A percentile compares a stretch with the other conserved stretches of the same genome.
Evolutionary conservation across 371 early-diverging fungal genomes (phyloP).

Genomic region (Basidiobolus meristosporus): DNA sequence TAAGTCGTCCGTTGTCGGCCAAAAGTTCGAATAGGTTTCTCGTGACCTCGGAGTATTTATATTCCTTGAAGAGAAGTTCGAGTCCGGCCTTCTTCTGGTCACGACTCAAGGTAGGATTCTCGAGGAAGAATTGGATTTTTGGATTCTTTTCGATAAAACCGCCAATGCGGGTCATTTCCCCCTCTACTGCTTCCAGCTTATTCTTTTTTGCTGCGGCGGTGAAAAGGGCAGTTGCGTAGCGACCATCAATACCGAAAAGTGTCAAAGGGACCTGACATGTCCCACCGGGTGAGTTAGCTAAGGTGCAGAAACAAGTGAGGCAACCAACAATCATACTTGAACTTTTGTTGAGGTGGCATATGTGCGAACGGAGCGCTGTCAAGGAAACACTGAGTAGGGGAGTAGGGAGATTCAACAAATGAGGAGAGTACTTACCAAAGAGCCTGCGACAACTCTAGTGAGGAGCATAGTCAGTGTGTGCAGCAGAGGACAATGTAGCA

Average conservation of each 20-base stretch:
- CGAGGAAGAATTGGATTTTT: constrained; percentile 47
- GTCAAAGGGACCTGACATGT: constrained; percentile 50
- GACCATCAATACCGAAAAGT: constrained; percentile 87
- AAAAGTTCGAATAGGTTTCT: constrained; percentile 77
- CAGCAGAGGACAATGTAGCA: not conserved
- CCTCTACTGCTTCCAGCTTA: constrained; percentile 65
- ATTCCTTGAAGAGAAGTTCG: constrained; percentile 28
- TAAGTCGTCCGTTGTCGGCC: constrained; percentile 86
- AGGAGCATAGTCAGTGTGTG: not conserved
- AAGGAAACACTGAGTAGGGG: not conserved
- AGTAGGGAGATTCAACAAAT: too few relatives aligned
- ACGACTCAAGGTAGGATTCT: constrained; percentile 73
- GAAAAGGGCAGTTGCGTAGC: constrained; percentile 94
- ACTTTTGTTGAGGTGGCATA: too few relatives aligned
- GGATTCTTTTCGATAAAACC: constrained; percentile 49
- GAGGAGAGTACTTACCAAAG: too few relatives aligned
- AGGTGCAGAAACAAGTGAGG: not conserved
- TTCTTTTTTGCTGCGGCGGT: constrained; percentile 79
- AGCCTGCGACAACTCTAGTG: not conserved
- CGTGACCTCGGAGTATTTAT: constrained; percentile 60
- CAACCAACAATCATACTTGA: too few relatives aligned
- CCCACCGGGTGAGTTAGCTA: not conserved
- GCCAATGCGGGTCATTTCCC: constrained; percentile 56
- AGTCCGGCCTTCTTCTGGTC: constrained; percentile 59
- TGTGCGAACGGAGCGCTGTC: too few relatives aligned